Percentiles rank a stretch among this genome's conserved stretches.
These are phyloP conservation scores for Phytophthora hibernalis DNA, from an alignment of 352 stramenopile genomes.

Conservation along the genomic window DNA sequence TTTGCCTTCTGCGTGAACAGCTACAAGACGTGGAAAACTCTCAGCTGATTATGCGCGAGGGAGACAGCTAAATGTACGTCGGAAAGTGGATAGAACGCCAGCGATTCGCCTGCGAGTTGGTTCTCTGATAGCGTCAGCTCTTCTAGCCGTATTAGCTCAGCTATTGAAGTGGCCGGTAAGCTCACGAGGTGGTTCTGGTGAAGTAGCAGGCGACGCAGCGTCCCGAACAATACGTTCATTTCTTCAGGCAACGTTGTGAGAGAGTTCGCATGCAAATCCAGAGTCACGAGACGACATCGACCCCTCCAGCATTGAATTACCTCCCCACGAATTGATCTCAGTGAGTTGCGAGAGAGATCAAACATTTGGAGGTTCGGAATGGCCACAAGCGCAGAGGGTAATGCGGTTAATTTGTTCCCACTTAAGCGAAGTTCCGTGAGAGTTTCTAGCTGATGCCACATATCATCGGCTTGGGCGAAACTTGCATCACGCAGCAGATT, in stretches of 20 bases:
- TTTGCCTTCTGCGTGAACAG: slow-evolving; percentile 28
- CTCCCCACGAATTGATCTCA: slow-evolving; percentile 28
- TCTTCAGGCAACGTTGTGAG: slow-evolving; percentile 50
- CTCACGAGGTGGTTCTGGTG: slow-evolving; percentile 55
- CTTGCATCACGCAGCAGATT: slow-evolving; percentile 48
- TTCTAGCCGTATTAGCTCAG: slow-evolving; percentile 37
- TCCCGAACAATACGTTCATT: slow-evolving; percentile 33
- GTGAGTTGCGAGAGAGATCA: slow-evolving; percentile 29
- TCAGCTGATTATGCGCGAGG: slow-evolving; percentile 55
- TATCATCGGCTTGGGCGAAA: slow-evolving; percentile 26
- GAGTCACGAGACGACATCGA: slow-evolving; percentile 20
- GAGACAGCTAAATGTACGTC: slow-evolving; percentile 20
- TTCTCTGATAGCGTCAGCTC: slow-evolving; percentile 35
- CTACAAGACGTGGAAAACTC: slow-evolving; percentile 31
- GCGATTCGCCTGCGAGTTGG: slow-evolving; percentile 26
- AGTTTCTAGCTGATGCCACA: slow-evolving; percentile 27
- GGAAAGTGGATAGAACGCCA: slow-evolving; percentile 33
- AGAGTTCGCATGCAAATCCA: slow-evolving; percentile 55
- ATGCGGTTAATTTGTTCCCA: slow-evolving; percentile 30
- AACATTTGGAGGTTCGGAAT: slow-evolving; percentile 32
- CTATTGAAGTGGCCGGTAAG: slow-evolving; percentile 45
- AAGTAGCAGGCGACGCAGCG: slow-evolving; percentile 40
- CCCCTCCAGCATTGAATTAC: slow-evolving; percentile 37
- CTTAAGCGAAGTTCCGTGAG: slow-evolving; percentile 25
- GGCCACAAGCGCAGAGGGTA: slow-evolving; percentile 19